phyloP scores from a whole-genome alignment of 169 alveolate species.

The Besnoitia besnoiti region DNA sequence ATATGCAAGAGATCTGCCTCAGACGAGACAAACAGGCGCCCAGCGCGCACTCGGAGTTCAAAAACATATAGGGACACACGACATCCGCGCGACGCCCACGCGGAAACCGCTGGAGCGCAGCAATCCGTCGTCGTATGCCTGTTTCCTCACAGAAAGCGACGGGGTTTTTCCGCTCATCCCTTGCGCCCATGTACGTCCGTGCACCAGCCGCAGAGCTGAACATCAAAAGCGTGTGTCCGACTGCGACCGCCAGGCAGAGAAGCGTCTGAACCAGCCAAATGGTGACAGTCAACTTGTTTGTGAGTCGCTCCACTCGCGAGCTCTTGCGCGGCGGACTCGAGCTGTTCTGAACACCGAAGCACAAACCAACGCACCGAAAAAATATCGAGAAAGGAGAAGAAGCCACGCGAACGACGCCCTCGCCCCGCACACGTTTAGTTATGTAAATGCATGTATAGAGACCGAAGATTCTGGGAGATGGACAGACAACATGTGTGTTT shows the following conservation, averaged over 20 bases:
- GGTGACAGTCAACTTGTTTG: conserved; percentile 47
- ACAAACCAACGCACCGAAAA: background rate
- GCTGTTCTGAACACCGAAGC: conserved; percentile 43
- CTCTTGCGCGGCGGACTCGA: conserved; percentile 52
- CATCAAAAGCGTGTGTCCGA: conserved; percentile 10
- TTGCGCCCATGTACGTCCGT: background rate
- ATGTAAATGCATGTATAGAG: too few species aligned
- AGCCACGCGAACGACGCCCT: too few species aligned
- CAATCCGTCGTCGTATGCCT: too few species aligned
- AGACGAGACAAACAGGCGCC: too few species aligned
- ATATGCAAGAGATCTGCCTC: too few species aligned
- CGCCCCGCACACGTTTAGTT: too few species aligned
- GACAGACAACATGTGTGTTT: too few species aligned
- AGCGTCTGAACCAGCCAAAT: conserved; percentile 32
- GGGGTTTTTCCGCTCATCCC: background rate
- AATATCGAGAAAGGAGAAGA: background rate
- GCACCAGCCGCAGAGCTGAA: background rate
- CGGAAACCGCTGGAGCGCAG: too few species aligned
- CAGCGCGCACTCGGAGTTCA: too few species aligned
- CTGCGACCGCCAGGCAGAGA: conserved; percentile 16
- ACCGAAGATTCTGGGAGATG: too few species aligned
- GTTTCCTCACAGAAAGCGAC: background rate
- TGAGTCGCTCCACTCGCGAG: conserved; percentile 66
- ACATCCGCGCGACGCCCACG: too few species aligned
- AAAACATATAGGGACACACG: too few species aligned